Evolutionary conservation across 352 stramenopile species (phyloP), one percentile per base, ranked within the genome.

Genomic region (Globisporangium perplexum): DNA sequence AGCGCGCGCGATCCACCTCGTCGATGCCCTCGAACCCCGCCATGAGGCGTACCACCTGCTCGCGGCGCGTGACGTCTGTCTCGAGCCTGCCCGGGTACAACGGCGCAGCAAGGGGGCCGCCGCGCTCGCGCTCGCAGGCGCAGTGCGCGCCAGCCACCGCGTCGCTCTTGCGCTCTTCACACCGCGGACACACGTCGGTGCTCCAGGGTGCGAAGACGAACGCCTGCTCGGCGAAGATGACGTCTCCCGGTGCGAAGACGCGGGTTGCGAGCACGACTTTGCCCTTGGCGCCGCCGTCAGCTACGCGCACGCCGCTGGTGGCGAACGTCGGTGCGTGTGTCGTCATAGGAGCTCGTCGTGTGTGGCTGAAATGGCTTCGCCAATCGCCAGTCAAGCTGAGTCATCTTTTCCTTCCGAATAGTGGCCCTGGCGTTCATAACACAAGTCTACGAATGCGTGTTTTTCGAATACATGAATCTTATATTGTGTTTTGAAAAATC

Each of bases 161-260:
- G 14, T 69, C 43, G 38, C 57, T 67, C 46, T 62, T 52, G 3
- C 60, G 65, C 55, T 85, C 68, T 38, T 88, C 77, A 41, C 77
- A 87, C 33, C 50, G 59, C 11, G 72, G 65, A 51, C 77, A 88
- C 31, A 88, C 59, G 36, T 85, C 72, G 17, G 72, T 86, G 59
- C 68, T 83, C 80, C 81, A 91, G 10, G 74, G 57, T 14, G 77
- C 81, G 53, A 67, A 81, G 46, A 89, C 81, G 55, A 91, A 89
- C 23, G 81, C 77, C 55, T 83, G 53, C 59, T 91, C 81, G 50
- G 69, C 77, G 62, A 91, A 91, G 50, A 91, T 83, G 30, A 89
- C 74, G 23, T 86, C 72, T 7, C 80, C 80, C 4, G 77, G 64
- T 28, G 70, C 46, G 55, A 89, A 86, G 1, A 56, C 52, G 15